phyloP scores from a whole-genome alignment of 176 grass and related monocot species.

The Areca catechu region DNA sequence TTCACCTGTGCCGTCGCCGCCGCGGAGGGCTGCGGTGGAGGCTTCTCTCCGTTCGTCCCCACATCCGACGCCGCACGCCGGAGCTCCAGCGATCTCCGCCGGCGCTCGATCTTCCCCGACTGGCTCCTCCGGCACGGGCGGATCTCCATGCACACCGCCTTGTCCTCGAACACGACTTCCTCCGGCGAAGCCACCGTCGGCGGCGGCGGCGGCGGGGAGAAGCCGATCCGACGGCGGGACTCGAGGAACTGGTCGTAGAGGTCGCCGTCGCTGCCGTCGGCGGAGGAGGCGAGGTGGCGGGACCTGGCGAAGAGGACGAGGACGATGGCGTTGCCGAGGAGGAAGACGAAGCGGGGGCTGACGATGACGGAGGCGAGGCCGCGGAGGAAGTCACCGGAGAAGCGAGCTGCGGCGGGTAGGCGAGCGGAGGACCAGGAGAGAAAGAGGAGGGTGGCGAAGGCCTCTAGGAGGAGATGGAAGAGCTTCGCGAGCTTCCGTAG shows the following conservation, averaged over 20 bases:
- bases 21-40: too few relatives aligned
- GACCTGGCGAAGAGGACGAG: conserved; percentile 13
- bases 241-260: conserved; percentile 11
- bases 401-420: background rate
- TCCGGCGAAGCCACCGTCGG: background rate
- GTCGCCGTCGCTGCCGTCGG: background rate
- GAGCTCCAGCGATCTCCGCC: background rate
- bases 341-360: conserved; percentile 6
- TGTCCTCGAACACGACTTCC: conserved; percentile 9
- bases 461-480: background rate
- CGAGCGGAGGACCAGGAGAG: conserved; percentile 13
- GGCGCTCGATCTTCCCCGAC: background rate
- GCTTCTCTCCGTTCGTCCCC: too few relatives aligned
- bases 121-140: background rate
- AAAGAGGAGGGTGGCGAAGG: background rate
- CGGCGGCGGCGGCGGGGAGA: background rate
- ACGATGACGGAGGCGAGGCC: conserved; percentile 1
- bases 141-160: conserved; percentile 6
- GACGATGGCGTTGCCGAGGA: conserved; percentile 18
- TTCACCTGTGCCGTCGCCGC: background rate
- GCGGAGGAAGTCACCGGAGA: conserved; percentile 5
- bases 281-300: conserved; percentile 2
- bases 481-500: background rate
- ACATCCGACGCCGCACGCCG: background rate
- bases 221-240: background rate